phyloP scores from a whole-genome alignment of 805 yeast species.

The Alloascoidea africana region DNA sequence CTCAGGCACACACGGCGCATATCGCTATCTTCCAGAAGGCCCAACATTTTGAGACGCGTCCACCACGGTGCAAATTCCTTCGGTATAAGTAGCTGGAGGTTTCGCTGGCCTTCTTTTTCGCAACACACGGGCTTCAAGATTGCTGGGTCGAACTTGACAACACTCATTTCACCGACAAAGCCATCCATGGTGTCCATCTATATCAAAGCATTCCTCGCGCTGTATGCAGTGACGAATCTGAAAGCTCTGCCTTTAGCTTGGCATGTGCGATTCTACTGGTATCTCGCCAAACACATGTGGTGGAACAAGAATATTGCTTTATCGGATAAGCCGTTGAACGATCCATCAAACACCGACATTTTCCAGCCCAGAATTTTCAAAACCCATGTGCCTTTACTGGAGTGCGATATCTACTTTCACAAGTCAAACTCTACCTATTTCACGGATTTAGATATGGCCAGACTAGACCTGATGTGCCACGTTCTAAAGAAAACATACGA shows the following conservation, averaged over 20 bases:
- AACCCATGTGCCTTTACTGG: conserved; percentile 59
- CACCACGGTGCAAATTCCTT: too few relatives aligned
- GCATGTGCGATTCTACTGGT: conserved; percentile 42
- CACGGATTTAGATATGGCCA: conserved; percentile 63
- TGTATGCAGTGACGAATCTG: conserved; percentile 26
- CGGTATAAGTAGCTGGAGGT: too few relatives aligned
- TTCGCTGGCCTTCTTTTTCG: too few relatives aligned
- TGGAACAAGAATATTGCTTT: conserved; percentile 13
- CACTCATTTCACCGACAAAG: neutral
- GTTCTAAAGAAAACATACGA: conserved; percentile 43
- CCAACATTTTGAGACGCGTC: too few relatives aligned
- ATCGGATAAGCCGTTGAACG: conserved; percentile 7
- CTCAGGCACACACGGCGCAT: too few relatives aligned
- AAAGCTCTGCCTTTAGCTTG: conserved; percentile 61
- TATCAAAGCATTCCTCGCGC: conserved; percentile 5
- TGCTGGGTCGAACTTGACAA: too few relatives aligned
- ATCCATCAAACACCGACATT: conserved; percentile 3
- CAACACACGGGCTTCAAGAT: too few relatives aligned
- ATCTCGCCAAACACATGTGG: conserved; percentile 25
- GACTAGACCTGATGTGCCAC: conserved; percentile 44
- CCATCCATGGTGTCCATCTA: neutral
- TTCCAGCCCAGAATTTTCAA: conserved; percentile 27
- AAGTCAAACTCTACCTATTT: conserved; percentile 81
- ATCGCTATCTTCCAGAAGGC: too few relatives aligned
- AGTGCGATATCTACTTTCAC: conserved; percentile 77